These are phyloP conservation scores for Umbellularia californica DNA, from an alignment of 164 flowering plant species.

Conservation along the genomic window DNA sequence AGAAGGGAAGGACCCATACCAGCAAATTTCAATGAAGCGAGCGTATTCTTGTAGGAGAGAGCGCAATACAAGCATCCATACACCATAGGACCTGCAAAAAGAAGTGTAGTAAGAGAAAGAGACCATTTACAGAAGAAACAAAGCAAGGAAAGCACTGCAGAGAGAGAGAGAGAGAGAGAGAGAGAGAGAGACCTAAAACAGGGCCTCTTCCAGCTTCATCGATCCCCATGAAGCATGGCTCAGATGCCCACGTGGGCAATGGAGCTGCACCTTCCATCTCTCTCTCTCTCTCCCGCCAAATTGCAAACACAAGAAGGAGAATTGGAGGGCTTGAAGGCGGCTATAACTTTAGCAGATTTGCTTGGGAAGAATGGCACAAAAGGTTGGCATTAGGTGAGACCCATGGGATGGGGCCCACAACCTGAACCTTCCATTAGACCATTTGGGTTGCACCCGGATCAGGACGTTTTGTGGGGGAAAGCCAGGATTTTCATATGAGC, in stretches of 20 bases:
- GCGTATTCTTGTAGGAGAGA: slow-evolving; percentile 62
- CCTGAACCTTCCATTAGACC: no score
- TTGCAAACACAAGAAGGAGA: no score
- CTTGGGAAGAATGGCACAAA: no score
- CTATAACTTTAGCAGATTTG: no score
- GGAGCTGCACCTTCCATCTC: slow-evolving; percentile 17
- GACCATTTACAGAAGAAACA: not conserved
- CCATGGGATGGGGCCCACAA: no score
- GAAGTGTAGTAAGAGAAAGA: not conserved
- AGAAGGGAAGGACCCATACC: slow-evolving; percentile 30
- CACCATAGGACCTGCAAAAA: slow-evolving; percentile 82
- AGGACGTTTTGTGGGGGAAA: no score
- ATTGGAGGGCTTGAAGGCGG: no score
- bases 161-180: slow-evolving; percentile 2
- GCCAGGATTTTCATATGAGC: no score
- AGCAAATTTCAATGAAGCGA: slow-evolving; percentile 71
- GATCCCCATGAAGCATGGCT: slow-evolving; percentile 96
- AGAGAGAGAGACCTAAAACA: slow-evolving; percentile 57
- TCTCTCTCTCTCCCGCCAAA: not conserved
- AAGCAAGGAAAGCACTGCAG: not conserved
- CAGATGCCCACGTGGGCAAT: slow-evolving; percentile 65
- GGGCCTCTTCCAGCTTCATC: slow-evolving; percentile 99
- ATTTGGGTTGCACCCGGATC: no score
- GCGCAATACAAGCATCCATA: slow-evolving; percentile 94
- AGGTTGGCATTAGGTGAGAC: no score